These are phyloP conservation scores for Phytopythium aichiense DNA, from an alignment of 352 stramenopile genomes.

Conservation along the genomic window DNA sequence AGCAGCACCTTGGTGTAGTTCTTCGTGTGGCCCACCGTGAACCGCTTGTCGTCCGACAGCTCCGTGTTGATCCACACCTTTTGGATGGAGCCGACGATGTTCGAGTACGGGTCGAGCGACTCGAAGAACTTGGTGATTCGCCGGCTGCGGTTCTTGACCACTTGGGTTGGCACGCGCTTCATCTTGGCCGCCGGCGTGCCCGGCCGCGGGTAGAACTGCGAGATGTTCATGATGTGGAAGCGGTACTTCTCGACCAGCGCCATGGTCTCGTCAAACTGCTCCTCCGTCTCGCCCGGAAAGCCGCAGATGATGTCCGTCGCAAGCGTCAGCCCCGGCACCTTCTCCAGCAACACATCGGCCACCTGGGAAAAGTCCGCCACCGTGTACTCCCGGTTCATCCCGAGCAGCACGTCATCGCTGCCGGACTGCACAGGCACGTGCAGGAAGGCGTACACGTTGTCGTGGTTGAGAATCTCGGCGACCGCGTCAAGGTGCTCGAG, in stretches of 20 bases:
- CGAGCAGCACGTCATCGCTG: slow-evolving; percentile 79
- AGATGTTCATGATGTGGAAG: slow-evolving; percentile 93
- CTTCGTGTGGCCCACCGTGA: slow-evolving; percentile 88
- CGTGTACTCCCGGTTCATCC: slow-evolving; percentile 92
- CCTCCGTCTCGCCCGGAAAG: slow-evolving; percentile 87
- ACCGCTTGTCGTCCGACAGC: slow-evolving; percentile 67
- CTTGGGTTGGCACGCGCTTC: slow-evolving; percentile 78
- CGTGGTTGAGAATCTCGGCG: slow-evolving; percentile 76
- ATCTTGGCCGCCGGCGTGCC: slow-evolving; percentile 90
- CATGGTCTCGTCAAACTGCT: slow-evolving; percentile 88
- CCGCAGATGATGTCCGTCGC: slow-evolving; percentile 94
- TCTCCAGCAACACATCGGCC: slow-evolving; percentile 64
- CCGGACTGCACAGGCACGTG: slow-evolving; percentile 92
- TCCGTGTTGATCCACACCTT: slow-evolving; percentile 87
- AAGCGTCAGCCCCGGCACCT: slow-evolving; percentile 80
- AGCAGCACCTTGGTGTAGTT: slow-evolving; percentile 92
- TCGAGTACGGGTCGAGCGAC: slow-evolving; percentile 70
- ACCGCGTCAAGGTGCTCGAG: slow-evolving; percentile 82
- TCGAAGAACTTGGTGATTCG: slow-evolving; percentile 86
- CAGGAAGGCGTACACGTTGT: slow-evolving; percentile 86
- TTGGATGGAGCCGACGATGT: slow-evolving; percentile 52
- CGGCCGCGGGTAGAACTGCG: slow-evolving; percentile 90
- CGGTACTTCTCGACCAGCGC: slow-evolving; percentile 81
- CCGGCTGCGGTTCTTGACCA: slow-evolving; percentile 88
- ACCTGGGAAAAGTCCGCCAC: slow-evolving; percentile 72